These are phyloP conservation scores for Maudiozyma humilis DNA, from an alignment of 1,139 yeast species.

Conservation along the genomic window DNA sequence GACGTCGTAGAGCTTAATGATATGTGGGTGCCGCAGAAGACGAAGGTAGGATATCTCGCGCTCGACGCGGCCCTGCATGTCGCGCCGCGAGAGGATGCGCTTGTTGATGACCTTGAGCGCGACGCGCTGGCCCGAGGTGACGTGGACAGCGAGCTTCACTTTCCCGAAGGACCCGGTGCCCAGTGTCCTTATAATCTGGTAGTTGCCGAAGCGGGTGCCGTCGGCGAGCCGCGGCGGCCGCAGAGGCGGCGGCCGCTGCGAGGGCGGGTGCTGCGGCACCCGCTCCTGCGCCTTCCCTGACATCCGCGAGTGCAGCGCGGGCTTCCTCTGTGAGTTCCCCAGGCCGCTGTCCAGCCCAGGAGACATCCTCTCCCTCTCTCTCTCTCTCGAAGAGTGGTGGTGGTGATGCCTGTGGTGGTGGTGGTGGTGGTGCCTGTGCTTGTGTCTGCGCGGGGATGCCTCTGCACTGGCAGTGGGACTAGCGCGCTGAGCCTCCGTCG, in stretches of 20 bases:
- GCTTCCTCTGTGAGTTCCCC: too few species aligned
- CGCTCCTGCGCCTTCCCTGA: neutral
- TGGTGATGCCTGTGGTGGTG: constrained; percentile 1
- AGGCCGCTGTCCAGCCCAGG: too few species aligned
- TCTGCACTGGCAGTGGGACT: constrained; percentile 4
- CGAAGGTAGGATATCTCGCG: constrained; percentile 88
- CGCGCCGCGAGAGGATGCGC: constrained; percentile 86
- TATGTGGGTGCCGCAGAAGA: constrained; percentile 89
- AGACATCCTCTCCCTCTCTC: neutral
- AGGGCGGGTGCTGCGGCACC: neutral
- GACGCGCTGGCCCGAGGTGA: constrained; percentile 89
- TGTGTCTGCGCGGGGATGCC: constrained; percentile 19
- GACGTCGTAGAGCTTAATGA: constrained; percentile 91
- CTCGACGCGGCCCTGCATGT: constrained; percentile 96
- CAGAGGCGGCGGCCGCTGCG: neutral
- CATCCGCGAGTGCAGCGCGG: neutral
- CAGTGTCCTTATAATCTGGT: constrained; percentile 85
- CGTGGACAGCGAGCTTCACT: constrained; percentile 89
- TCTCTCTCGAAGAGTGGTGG: constrained; percentile 3
- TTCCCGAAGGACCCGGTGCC: constrained; percentile 98
- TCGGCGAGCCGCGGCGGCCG: constrained; percentile 20
- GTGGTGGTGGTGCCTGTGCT: constrained; percentile 18
- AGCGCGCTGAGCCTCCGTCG: neutral
- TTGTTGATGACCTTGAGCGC: constrained; percentile 92
- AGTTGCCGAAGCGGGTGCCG: constrained; percentile 71